A percentile compares a stretch with the other conserved stretches of the same genome.
phyloP scores from a whole-genome alignment of 352 stramenopile genomes.

The Lagenidium giganteum region DNA sequence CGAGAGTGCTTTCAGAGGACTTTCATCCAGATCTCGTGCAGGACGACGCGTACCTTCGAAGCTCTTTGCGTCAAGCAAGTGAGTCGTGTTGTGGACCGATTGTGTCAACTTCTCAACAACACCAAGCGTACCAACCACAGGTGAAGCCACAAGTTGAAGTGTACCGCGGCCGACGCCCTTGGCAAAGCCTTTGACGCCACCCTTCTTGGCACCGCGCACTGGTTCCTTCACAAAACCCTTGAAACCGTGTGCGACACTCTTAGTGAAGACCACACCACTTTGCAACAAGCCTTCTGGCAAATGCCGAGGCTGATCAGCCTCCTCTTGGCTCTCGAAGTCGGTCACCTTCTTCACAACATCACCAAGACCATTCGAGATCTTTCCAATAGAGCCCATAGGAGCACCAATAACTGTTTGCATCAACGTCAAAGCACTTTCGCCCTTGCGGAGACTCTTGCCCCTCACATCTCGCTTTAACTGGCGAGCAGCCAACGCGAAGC shows the following conservation, averaged over 20 bases:
- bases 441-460: slow-evolving; percentile 77
- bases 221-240: slow-evolving; percentile 80
- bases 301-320: slow-evolving; percentile 58
- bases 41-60: slow-evolving; percentile 75
- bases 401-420: slow-evolving; percentile 79
- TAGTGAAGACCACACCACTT: slow-evolving; percentile 66
- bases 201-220: slow-evolving; percentile 63
- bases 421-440: slow-evolving; percentile 73
- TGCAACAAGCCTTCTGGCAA: slow-evolving; percentile 74
- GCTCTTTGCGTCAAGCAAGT: slow-evolving; percentile 76
- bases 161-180: slow-evolving; percentile 78
- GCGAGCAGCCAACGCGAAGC: slow-evolving; percentile 69
- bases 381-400: slow-evolving; percentile 68
- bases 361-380: slow-evolving; percentile 79
- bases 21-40: slow-evolving; percentile 50
- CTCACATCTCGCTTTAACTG: slow-evolving; percentile 79
- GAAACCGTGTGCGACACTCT: slow-evolving; percentile 73
- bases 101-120: slow-evolving; percentile 81
- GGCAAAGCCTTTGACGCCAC: slow-evolving; percentile 76
- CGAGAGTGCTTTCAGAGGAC: slow-evolving; percentile 60
- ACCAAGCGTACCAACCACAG: slow-evolving; percentile 77
- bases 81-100: slow-evolving; percentile 83
- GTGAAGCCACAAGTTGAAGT: slow-evolving; percentile 69
- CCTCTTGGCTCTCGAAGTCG: slow-evolving; percentile 77
- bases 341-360: slow-evolving; percentile 85